Evolutionary conservation across 2,329 filamentous ascomycete species (phyloP), one percentile per base, ranked within the genome.

Genomic region (Trichoderma gracile): DNA sequence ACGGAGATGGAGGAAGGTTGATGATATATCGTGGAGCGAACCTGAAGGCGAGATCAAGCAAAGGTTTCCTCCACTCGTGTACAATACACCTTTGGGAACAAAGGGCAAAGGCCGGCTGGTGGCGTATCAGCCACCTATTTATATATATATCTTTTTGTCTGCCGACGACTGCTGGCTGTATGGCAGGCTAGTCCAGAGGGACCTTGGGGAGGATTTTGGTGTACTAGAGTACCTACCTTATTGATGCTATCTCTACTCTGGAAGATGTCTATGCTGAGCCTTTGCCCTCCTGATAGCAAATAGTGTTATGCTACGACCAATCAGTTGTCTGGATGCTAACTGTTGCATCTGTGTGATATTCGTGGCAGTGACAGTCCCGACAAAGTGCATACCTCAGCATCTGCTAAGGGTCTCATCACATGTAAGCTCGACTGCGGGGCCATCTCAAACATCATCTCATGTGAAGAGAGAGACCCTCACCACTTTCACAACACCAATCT

Each of bases 21-120:
- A 42, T 38, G 45, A 62, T 62, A 52, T 54, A 46, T 54, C 30
- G 49, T 45, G 58, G 47, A 42, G 38, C n/a, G 49, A 23, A 33
- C 27, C 25, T 45, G 40, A 42, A 46, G 25, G 49, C 58, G 49
- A 62, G 52, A 50, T 45, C 58, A 64, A 67, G 49, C 45, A 67
- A 38, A 65, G 65, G 58, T 49, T 45, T 17, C 46, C 45, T 46
- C 53, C 33, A 57, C 33, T 45, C 47, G 53, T 64, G 61, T 64
- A 64, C 53, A 64, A 58, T 64, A 64, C 10, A 47, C 33, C 42
- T 55, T 42, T 40, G n/a, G 52, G 27, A 14, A n/a, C 0, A n/a
- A 30, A 33, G 23, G 47, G 15, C 15, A 50, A 50, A 3, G n/a
- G 17, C 25, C 3, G 49, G 49, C 49, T 38, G 10, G 14, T 38